phyloP scores from a whole-genome alignment of 1,284 basidiomycete genomes.

The Melampsora larici-populina region DNA sequence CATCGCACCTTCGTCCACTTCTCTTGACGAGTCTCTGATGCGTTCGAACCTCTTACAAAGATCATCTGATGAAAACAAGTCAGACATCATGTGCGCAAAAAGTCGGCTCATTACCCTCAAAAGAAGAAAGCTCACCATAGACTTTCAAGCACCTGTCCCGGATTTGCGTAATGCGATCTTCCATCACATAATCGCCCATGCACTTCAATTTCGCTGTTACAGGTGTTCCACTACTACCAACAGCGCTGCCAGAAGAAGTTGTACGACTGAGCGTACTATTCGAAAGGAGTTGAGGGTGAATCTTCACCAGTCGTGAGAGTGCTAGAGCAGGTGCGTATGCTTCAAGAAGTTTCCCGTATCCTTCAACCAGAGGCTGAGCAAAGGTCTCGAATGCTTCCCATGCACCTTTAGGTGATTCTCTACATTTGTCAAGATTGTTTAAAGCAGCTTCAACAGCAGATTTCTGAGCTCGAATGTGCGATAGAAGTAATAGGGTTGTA shows the following conservation, averaged over 20 bases:
- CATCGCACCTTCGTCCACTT: slow-evolving; percentile 32
- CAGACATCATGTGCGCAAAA: not conserved
- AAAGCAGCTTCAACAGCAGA: slow-evolving; percentile 27
- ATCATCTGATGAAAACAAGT: slow-evolving; percentile 12
- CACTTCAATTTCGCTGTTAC: slow-evolving; percentile 59
- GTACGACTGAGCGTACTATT: slow-evolving; percentile 12
- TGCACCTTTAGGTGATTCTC: slow-evolving; percentile 35
- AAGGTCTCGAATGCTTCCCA: slow-evolving; percentile 40
- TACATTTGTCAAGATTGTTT: slow-evolving; percentile 41
- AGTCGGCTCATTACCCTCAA: too few species aligned
- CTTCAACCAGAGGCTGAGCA: slow-evolving; percentile 28
- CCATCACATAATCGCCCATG: slow-evolving; percentile 74
- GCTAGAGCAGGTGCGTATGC: slow-evolving; percentile 32
- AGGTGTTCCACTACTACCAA: not conserved
- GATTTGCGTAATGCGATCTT: slow-evolving; percentile 72
- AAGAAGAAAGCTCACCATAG: slow-evolving; percentile 60
- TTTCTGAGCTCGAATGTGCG: slow-evolving; percentile 40
- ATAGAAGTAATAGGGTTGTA: slow-evolving; percentile 30
- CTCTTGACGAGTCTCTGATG: slow-evolving; percentile 5
- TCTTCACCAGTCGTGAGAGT: slow-evolving; percentile 32
- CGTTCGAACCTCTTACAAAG: slow-evolving; percentile 19
- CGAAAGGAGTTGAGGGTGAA: slow-evolving; percentile 34
- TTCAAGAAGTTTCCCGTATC: slow-evolving; percentile 25
- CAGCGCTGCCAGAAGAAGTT: not conserved
- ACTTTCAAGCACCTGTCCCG: slow-evolving; percentile 68